A percentile compares a stretch with the other conserved stretches of the same genome.
Conservation (phyloP, 768 basidiomycete genomes). For the Hericium coralloides region DNA sequence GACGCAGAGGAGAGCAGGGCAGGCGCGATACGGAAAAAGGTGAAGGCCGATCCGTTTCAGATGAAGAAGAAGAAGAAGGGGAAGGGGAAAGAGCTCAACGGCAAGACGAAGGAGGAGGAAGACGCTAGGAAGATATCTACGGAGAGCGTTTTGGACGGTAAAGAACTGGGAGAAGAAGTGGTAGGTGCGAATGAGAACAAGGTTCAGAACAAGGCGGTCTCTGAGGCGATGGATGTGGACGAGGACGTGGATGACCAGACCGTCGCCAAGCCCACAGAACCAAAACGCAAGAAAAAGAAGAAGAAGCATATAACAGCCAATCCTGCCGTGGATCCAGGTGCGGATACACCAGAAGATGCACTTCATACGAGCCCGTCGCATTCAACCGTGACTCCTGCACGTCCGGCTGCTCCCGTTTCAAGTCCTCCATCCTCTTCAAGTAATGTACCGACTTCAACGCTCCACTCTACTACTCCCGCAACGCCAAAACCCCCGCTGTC, state of each 20-base stretch:
- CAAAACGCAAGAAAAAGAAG: slow-evolving; percentile 18
- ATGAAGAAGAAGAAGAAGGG: slow-evolving; percentile 30
- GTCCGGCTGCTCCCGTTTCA: too few species aligned
- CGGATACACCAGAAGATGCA: too few species aligned
- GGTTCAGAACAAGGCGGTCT: not conserved
- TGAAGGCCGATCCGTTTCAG: slow-evolving; percentile 48
- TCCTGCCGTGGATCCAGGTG: too few species aligned
- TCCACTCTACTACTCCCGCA: too few species aligned
- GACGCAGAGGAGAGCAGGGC: slow-evolving; percentile 55
- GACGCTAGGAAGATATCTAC: too few species aligned
- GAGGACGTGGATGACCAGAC: not conserved
- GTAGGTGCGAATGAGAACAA: not conserved
- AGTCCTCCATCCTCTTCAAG: too few species aligned
- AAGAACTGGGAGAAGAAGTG: too few species aligned
- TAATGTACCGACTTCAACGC: too few species aligned
- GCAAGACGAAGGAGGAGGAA: not conserved
- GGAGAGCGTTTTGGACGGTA: too few species aligned
- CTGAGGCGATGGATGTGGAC: not conserved
- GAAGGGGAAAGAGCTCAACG: slow-evolving; percentile 28
- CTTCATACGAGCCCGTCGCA: too few species aligned
- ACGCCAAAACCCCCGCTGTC: not conserved
- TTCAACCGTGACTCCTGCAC: too few species aligned
- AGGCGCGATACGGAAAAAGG: slow-evolving; percentile 49
- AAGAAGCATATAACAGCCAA: slow-evolving; percentile 9
- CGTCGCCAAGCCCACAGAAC: not conserved